Evolutionary conservation across 2,329 filamentous ascomycete species (phyloP).

Genomic region (Teratosphaeria nubilosa): DNA sequence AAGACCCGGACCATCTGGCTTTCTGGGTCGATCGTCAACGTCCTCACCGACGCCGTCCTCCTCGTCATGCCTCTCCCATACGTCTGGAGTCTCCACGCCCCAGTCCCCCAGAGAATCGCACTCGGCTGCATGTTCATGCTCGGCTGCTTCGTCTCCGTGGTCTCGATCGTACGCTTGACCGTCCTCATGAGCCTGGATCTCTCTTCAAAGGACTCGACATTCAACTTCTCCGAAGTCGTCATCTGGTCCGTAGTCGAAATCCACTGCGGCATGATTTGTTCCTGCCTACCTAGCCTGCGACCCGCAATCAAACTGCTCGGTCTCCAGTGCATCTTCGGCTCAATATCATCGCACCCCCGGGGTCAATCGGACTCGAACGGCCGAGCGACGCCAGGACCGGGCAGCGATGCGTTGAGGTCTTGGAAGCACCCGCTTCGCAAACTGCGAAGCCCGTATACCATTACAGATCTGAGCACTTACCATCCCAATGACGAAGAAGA

Average conservation of each 20-base stretch:
- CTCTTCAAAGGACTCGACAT: slow-evolving; percentile 3
- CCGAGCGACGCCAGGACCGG: neutral
- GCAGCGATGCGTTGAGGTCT: neutral
- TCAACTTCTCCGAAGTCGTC: slow-evolving; percentile 6
- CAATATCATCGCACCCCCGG: neutral
- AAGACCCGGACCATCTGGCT: slow-evolving; percentile 1
- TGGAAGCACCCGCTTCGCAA: neutral
- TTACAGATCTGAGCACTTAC: neutral
- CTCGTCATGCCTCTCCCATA: slow-evolving; percentile 8
- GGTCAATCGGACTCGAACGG: neutral
- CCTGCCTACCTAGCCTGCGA: slow-evolving; percentile 6
- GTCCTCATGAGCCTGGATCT: slow-evolving; percentile 8
- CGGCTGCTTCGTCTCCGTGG: slow-evolving; percentile 9
- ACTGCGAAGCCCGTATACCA: neutral
- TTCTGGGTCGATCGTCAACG: slow-evolving; percentile 4
- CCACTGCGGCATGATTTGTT: slow-evolving; percentile 4
- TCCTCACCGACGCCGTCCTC: slow-evolving; percentile 5
- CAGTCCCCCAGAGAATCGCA: slow-evolving; percentile 5
- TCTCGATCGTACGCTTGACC: slow-evolving; percentile 6
- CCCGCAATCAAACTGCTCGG: slow-evolving; percentile 6
- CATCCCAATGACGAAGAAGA: slow-evolving; percentile 7
- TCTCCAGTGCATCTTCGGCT: slow-evolving; percentile 1
- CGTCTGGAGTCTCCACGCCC: slow-evolving; percentile 7
- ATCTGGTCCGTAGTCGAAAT: slow-evolving; percentile 5
- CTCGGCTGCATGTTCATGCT: slow-evolving; percentile 8